Conservation (phyloP, 768 basidiomycete species). For the Gymnopilus dilepis region DNA sequence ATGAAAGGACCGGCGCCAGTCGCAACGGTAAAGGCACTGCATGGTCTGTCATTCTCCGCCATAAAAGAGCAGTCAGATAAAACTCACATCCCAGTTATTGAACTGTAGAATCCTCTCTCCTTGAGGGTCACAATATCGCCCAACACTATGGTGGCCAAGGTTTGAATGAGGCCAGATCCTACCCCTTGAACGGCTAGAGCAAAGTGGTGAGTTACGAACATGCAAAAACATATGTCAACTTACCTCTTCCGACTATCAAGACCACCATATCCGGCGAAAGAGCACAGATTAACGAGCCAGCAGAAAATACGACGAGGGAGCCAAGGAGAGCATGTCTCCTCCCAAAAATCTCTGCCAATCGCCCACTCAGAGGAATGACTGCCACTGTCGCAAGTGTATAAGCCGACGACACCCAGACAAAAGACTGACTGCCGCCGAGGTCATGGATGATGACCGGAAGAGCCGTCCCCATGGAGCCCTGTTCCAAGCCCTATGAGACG, state of each 20-base stretch:
- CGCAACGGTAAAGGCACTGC: conserved; percentile 41
- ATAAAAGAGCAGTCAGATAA: background rate
- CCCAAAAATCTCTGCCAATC: conserved; percentile 39
- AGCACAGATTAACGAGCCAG: conserved; percentile 51
- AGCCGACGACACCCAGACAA: conserved; percentile 49
- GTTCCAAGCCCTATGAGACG: too few relatives aligned
- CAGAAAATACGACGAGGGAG: conserved; percentile 41
- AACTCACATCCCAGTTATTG: conserved; percentile 41
- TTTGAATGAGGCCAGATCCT: conserved; percentile 45
- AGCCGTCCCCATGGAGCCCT: too few relatives aligned
- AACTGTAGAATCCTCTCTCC: conserved; percentile 47
- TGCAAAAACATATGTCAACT: too few relatives aligned
- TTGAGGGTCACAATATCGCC: conserved; percentile 51
- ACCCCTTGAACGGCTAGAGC: conserved; percentile 47
- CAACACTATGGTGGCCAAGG: conserved; percentile 45
- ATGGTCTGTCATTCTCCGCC: background rate
- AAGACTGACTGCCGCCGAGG: too few relatives aligned
- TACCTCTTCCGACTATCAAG: too few relatives aligned
- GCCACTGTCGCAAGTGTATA: conserved; percentile 48
- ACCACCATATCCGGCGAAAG: conserved; percentile 46
- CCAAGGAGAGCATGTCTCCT: conserved; percentile 38
- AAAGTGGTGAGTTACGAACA: too few relatives aligned
- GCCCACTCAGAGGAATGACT: conserved; percentile 42
- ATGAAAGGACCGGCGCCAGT: conserved; percentile 39
- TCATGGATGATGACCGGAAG: too few relatives aligned